Conservation (phyloP, 2,329 filamentous ascomycete species). For the Metarhizium sp. region DNA sequence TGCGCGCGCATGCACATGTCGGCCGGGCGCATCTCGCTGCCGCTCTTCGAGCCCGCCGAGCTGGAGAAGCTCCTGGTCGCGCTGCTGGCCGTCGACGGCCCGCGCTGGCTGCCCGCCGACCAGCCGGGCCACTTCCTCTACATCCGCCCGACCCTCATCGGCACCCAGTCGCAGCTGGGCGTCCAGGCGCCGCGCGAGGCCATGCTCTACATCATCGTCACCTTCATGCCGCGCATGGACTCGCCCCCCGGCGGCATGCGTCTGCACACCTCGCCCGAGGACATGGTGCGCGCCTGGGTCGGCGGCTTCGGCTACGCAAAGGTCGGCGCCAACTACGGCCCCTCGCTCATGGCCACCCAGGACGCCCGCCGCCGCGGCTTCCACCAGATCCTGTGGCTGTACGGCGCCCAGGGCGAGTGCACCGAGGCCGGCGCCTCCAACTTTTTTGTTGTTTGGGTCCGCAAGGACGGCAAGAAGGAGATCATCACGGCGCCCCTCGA, state of each 20-base stretch:
- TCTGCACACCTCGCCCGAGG: conserved; percentile 68
- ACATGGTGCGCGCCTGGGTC: conserved; percentile 85
- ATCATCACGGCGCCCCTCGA: conserved; percentile 77
- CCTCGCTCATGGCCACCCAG: conserved; percentile 65
- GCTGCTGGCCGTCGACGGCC: conserved; percentile 63
- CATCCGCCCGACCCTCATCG: conserved; percentile 80
- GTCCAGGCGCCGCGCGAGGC: conserved; percentile 73
- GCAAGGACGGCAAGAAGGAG: conserved; percentile 41
- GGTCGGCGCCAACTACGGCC: conserved; percentile 89
- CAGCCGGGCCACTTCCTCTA: conserved; percentile 68
- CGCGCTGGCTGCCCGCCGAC: conserved; percentile 68
- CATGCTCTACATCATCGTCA: conserved; percentile 76
- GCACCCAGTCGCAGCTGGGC: conserved; percentile 69
- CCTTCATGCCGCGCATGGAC: conserved; percentile 50
- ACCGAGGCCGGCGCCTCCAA: conserved; percentile 90
- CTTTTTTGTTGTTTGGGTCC: conserved; percentile 77
- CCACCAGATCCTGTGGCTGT: conserved; percentile 91
- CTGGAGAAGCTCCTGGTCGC: conserved; percentile 64
- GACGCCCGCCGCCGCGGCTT: conserved; percentile 67
- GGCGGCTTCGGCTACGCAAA: conserved; percentile 90
- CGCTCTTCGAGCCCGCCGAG: conserved; percentile 60
- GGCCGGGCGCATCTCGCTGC: conserved; percentile 60
- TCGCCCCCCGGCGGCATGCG: conserved; percentile 50
- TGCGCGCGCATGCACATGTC: conserved; percentile 54
- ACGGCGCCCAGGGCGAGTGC: conserved; percentile 65